These are phyloP conservation scores for Graphium sp. DNA, from an alignment of 2,329 filamentous ascomycete species.

Conservation along the genomic window DNA sequence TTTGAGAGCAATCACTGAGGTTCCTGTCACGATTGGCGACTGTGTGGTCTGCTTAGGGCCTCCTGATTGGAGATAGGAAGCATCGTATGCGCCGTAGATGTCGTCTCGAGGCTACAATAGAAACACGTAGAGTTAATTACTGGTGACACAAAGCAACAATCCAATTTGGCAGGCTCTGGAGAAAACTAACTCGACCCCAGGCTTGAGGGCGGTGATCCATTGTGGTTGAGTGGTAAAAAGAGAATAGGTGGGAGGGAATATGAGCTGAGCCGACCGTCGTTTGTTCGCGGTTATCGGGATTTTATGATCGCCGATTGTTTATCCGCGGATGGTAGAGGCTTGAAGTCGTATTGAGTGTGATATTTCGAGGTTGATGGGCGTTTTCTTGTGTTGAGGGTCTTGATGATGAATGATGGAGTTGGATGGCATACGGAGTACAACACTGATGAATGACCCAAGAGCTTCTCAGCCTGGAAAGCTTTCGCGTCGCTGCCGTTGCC, in stretches of 20 bases:
- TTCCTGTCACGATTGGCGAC: slow-evolving; percentile 86
- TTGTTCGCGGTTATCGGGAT: too few species aligned
- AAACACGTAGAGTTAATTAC: slow-evolving; percentile 5
- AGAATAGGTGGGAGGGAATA: neutral
- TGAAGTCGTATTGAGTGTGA: slow-evolving; percentile 1
- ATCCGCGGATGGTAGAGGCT: neutral
- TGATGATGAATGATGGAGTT: slow-evolving; percentile 1
- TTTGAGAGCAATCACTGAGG: slow-evolving; percentile 87
- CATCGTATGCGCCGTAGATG: slow-evolving; percentile 86
- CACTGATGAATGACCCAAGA: too few species aligned
- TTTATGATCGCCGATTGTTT: too few species aligned
- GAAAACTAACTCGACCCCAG: slow-evolving; percentile 49
- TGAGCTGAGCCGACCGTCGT: too few species aligned
- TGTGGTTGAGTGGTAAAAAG: slow-evolving; percentile 6
- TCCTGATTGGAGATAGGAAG: slow-evolving; percentile 58
- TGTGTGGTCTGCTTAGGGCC: slow-evolving; percentile 76
- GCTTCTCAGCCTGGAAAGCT: too few species aligned
- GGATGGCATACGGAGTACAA: neutral
- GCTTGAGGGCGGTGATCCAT: slow-evolving; percentile 62
- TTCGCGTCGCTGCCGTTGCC: slow-evolving; percentile 4
- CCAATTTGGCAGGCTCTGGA: slow-evolving; percentile 7
- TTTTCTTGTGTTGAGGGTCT: neutral
- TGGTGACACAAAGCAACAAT: slow-evolving; percentile 1
- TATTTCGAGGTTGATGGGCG: neutral
- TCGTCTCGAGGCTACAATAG: slow-evolving; percentile 78